phyloP scores from a whole-genome alignment of 495 filamentous ascomycete genomes.

The Alectoria sarmentosa region DNA sequence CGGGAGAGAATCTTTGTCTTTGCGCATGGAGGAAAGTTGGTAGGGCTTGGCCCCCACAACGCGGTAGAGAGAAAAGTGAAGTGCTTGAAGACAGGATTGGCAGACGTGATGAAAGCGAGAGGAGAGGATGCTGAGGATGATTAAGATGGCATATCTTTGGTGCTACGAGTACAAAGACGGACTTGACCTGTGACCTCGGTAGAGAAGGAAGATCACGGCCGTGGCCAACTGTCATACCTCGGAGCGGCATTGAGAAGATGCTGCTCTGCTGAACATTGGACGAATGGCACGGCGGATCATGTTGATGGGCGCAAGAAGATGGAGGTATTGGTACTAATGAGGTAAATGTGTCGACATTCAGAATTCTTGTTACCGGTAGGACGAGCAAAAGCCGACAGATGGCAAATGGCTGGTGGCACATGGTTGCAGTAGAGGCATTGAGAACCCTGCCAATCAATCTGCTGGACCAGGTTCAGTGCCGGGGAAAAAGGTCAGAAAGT shows the following conservation, averaged over 20 bases:
- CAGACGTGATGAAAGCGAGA: neutral
- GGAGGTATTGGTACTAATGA: neutral
- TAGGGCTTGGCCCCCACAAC: neutral
- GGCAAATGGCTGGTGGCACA: too few species aligned
- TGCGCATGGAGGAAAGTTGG: neutral
- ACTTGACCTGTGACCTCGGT: neutral
- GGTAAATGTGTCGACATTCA: conserved; percentile 2
- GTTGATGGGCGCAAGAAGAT: neutral
- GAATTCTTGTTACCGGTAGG: neutral
- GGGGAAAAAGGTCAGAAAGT: neutral
- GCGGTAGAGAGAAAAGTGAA: neutral
- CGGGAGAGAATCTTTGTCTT: neutral
- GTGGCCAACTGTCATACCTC: neutral
- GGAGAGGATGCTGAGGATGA: neutral
- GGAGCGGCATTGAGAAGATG: neutral
- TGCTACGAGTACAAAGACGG: neutral
- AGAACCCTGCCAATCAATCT: conserved; percentile 1
- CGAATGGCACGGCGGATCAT: neutral
- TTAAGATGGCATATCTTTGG: neutral
- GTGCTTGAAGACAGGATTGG: neutral
- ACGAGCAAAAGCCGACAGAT: neutral
- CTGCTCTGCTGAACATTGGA: neutral
- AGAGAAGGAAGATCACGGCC: neutral
- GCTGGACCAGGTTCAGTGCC: neutral
- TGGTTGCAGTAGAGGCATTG: neutral